Conservation (phyloP, 176 grass and related monocot genomes). For the Oryza rufipogon region DNA sequence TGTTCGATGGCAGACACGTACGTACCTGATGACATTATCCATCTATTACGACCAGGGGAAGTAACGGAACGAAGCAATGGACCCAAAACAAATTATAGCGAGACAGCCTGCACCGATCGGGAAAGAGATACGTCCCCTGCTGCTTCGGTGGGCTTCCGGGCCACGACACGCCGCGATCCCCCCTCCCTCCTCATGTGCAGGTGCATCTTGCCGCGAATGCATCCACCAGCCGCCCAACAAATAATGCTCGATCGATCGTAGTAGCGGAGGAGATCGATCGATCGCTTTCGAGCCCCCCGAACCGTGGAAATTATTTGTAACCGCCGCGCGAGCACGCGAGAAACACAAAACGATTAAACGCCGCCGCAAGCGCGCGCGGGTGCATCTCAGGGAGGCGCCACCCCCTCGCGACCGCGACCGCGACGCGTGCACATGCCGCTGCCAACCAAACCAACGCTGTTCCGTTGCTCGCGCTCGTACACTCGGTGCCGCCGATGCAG, state of each 20-base stretch:
- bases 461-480: not conserved
- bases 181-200: not conserved
- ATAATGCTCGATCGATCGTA: not conserved
- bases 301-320: too few species aligned
- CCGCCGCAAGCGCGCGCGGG: not conserved
- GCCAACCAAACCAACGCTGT: not conserved
- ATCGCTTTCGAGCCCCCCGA: too few species aligned
- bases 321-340: too few species aligned
- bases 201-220: not conserved
- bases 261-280: too few species aligned
- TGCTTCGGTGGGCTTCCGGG: too few species aligned
- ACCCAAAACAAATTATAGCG: not conserved
- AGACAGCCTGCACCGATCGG: not conserved
- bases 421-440: not conserved
- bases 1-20: too few species aligned
- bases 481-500: not conserved
- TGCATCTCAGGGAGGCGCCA: slow-evolving; percentile 30
- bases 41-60: not conserved
- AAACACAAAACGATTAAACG: too few species aligned
- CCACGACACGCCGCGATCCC: too few species aligned
- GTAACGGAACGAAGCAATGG: too few species aligned
- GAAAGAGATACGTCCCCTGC: not conserved
- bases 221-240: not conserved
- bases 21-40: too few species aligned
- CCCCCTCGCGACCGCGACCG: not conserved